Percentiles rank a stretch among this genome's conserved stretches.
Conservation (phyloP, 2,329 filamentous ascomycete species). For the Arthrobotrys entomopaga region DNA sequence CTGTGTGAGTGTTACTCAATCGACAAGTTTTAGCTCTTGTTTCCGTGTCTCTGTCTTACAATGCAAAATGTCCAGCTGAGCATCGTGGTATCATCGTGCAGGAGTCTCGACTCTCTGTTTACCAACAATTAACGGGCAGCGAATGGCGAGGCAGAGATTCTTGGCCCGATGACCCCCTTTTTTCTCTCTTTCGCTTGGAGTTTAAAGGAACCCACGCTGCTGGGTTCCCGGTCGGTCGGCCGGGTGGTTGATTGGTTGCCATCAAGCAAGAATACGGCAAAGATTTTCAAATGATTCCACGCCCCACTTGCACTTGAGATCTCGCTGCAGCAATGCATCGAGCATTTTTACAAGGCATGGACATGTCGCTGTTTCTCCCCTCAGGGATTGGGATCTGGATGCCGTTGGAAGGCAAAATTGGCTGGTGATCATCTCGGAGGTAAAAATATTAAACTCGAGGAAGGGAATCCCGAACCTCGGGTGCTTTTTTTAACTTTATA, state of each 20-base stretch:
- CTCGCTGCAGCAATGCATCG: too few relatives aligned
- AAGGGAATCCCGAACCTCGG: background rate
- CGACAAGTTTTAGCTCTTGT: background rate
- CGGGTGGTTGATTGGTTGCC: slow-evolving; percentile 14
- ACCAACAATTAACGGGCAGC: background rate
- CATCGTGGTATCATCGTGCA: slow-evolving; percentile 29
- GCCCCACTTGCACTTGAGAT: too few relatives aligned
- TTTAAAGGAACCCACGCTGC: background rate
- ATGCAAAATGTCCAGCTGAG: slow-evolving; percentile 31
- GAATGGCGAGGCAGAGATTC: slow-evolving; percentile 21
- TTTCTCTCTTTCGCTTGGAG: slow-evolving; percentile 20
- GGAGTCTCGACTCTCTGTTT: slow-evolving; percentile 6
- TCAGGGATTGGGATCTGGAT: slow-evolving; percentile 37
- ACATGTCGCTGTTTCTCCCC: too few relatives aligned
- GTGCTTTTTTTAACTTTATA: slow-evolving; percentile 1
- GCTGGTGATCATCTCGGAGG: slow-evolving; percentile 9
- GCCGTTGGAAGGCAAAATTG: slow-evolving; percentile 30
- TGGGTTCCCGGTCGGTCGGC: slow-evolving; percentile 11
- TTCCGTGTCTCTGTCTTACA: background rate
- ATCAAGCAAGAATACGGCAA: slow-evolving; percentile 1
- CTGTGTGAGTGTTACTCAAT: background rate
- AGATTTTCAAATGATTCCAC: slow-evolving; percentile 21
- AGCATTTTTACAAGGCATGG: too few relatives aligned
- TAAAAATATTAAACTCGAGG: background rate
- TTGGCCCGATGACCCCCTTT: slow-evolving; percentile 44